phyloP scores from a whole-genome alignment of 495 filamentous ascomycete species.

The Aspergillus biplanus region DNA sequence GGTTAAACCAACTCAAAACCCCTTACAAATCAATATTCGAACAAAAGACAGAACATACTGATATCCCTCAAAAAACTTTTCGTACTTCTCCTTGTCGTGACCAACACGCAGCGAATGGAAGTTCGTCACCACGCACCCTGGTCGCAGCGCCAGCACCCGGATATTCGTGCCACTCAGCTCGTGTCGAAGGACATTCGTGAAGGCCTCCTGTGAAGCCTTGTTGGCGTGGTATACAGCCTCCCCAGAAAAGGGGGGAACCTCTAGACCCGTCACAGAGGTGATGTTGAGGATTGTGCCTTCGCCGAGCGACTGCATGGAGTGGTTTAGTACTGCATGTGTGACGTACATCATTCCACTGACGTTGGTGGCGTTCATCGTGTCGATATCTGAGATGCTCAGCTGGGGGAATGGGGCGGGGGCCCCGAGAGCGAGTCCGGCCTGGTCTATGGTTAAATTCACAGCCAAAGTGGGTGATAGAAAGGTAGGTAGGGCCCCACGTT shows the following conservation, averaged over 20 bases:
- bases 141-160: slow-evolving; percentile 38
- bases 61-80: slow-evolving; percentile 34
- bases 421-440: slow-evolving; percentile 43
- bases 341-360: slow-evolving; percentile 39
- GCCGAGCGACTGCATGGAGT: slow-evolving; percentile 29
- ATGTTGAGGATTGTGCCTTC: slow-evolving; percentile 44
- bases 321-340: slow-evolving; percentile 38
- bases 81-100: slow-evolving; percentile 33
- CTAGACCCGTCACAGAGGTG: slow-evolving; percentile 39
- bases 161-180: slow-evolving; percentile 41
- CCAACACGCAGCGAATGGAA: slow-evolving; percentile 43
- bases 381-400: slow-evolving; percentile 31
- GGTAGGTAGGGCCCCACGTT: slow-evolving; percentile 24
- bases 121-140: slow-evolving; percentile 41
- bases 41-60: background rate
- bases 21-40: too few relatives aligned
- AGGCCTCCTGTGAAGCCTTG: slow-evolving; percentile 43
- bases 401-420: slow-evolving; percentile 33
- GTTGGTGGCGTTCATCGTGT: slow-evolving; percentile 39
- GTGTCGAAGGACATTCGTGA: slow-evolving; percentile 41
- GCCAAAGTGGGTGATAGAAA: background rate
- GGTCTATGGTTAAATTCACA: background rate
- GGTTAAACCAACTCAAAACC: too few relatives aligned
- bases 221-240: slow-evolving; percentile 45
- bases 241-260: slow-evolving; percentile 39